Evolutionary conservation across 78 protist genomes (phyloP).

Genomic region (Dictyostelium discoideum): DNA sequence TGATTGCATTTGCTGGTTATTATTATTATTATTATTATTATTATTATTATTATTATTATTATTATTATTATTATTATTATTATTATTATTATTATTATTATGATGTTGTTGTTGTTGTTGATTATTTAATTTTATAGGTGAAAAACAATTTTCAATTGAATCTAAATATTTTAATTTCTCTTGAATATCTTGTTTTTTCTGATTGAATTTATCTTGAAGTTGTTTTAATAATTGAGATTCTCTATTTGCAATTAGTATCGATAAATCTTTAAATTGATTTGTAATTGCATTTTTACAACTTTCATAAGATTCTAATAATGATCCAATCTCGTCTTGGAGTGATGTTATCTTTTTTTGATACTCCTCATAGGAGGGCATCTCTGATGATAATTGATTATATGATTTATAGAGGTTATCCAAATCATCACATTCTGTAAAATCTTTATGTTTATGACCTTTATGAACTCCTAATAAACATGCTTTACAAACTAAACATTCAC

Average conservation of each 20-base stretch:
- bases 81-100: neutral
- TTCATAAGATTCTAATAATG: neutral
- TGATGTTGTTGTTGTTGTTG: neutral
- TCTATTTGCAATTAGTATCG: neutral
- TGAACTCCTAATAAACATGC: neutral
- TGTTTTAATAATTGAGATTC: neutral
- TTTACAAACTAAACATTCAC: constrained; percentile 21
- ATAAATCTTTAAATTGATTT: constrained; percentile 3
- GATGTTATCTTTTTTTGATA: constrained; percentile 8
- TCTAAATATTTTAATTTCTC: constrained; percentile 19
- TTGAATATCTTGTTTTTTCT: constrained; percentile 1
- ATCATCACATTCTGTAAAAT: neutral
- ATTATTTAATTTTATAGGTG: neutral
- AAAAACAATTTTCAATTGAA: neutral
- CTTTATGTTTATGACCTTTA: neutral
- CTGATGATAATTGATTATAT: neutral
- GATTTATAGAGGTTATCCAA: neutral
- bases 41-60: neutral
- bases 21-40: neutral
- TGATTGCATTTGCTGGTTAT: neutral
- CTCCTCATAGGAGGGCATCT: neutral
- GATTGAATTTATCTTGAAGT: neutral
- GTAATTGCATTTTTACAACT: constrained; percentile 8
- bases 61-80: neutral
- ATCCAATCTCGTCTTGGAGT: neutral